Conservation (phyloP, 495 filamentous ascomycete genomes). For the Neurospora hispaniola region DNA sequence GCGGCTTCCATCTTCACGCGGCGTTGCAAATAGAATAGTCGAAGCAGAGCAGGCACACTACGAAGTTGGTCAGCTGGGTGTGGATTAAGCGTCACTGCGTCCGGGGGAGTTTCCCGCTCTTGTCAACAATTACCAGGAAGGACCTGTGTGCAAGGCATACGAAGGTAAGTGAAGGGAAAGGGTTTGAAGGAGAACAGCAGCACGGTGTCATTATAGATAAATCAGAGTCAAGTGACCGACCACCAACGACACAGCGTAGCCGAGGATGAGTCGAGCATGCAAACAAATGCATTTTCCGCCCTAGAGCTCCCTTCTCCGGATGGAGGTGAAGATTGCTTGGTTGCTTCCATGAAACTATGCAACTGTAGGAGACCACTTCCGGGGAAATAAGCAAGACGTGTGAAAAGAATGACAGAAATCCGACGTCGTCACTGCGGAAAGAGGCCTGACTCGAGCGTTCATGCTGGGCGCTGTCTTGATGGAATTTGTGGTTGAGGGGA, state of each 20-base stretch:
- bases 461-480: not conserved
- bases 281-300: not conserved
- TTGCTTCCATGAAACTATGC: not conserved
- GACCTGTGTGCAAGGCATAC: not conserved
- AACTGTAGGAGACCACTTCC: not conserved
- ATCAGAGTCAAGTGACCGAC: not conserved
- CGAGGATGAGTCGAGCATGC: not conserved
- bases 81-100: not conserved
- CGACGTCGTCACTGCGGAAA: not conserved
- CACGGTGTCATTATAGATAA: not conserved
- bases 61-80: not conserved
- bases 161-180: not conserved
- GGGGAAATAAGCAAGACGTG: not conserved
- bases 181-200: not conserved
- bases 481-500: not conserved
- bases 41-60: not conserved
- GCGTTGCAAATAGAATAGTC: not conserved
- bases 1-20: not conserved
- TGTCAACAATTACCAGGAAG: not conserved
- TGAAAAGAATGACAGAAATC: not conserved
- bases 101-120: not conserved
- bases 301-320: not conserved
- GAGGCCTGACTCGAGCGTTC: not conserved
- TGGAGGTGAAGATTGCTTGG: not conserved
- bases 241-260: not conserved